A percentile compares a stretch with the other conserved stretches of the same genome.
Conservation (phyloP, 768 basidiomycete species). For the Phanerochaete carnosa region DNA sequence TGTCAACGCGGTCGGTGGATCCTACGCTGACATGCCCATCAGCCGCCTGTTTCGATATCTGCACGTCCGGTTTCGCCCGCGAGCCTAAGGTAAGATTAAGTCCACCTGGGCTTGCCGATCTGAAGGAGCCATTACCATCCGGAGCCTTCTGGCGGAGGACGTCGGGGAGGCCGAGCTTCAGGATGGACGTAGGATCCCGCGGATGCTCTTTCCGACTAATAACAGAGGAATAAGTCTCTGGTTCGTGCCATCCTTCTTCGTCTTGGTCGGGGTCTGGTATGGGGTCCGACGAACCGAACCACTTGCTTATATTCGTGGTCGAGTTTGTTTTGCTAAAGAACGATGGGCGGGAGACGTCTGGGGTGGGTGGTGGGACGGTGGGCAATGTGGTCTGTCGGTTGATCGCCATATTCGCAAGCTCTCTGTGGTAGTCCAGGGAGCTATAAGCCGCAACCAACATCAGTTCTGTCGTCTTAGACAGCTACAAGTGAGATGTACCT, state of each 20-base stretch:
- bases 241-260: slow-evolving; percentile 54
- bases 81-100: slow-evolving; percentile 5
- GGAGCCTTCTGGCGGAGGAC: slow-evolving; percentile 53
- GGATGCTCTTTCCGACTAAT: slow-evolving; percentile 64
- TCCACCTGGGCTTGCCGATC: neutral
- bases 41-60: slow-evolving; percentile 46
- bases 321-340: slow-evolving; percentile 44
- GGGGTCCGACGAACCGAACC: slow-evolving; percentile 40
- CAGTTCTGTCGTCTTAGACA: neutral
- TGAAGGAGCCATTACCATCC: slow-evolving; percentile 25
- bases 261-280: slow-evolving; percentile 62
- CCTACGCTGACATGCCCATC: slow-evolving; percentile 45
- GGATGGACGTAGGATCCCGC: slow-evolving; percentile 52
- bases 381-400: slow-evolving; percentile 3
- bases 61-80: slow-evolving; percentile 57
- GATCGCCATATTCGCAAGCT: slow-evolving; percentile 30
- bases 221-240: slow-evolving; percentile 57
- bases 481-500: slow-evolving; percentile 39
- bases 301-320: slow-evolving; percentile 40
- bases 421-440: slow-evolving; percentile 54
- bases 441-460: slow-evolving; percentile 29
- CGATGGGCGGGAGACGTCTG: slow-evolving; percentile 35
- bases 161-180: slow-evolving; percentile 49
- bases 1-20: slow-evolving; percentile 35
- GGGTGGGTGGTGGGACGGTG: slow-evolving; percentile 16